These are phyloP conservation scores for Leishmania tarentolae DNA, from an alignment of 208 protist genomes.

Conservation along the genomic window DNA sequence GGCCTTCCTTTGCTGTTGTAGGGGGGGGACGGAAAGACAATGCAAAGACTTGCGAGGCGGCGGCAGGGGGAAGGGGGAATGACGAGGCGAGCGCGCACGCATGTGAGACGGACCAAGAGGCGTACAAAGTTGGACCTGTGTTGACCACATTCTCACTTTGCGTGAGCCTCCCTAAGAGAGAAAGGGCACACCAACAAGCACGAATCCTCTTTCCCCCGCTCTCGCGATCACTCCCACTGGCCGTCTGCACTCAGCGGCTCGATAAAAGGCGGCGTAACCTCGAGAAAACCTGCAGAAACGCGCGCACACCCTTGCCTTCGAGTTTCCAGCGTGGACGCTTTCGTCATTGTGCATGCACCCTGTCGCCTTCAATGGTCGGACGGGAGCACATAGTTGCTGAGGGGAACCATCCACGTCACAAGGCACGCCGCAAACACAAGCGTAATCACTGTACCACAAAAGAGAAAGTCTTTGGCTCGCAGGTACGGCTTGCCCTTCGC, in stretches of 20 bases:
- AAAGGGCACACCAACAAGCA: background rate
- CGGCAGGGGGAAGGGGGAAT: background rate
- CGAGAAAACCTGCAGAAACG: background rate
- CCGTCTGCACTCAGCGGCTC: background rate
- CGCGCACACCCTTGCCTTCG: background rate
- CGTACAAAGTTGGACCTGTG: background rate
- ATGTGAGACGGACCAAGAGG: background rate
- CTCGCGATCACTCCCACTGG: background rate
- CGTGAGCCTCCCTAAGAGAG: background rate
- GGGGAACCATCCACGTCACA: constrained; percentile 85
- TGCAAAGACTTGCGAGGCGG: background rate
- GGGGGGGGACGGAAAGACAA: background rate
- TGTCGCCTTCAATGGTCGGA: background rate
- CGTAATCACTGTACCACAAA: constrained; percentile 77
- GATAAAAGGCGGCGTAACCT: background rate
- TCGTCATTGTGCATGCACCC: background rate
- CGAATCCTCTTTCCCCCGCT: background rate
- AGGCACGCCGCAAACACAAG: constrained; percentile 67
- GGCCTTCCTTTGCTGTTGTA: background rate
- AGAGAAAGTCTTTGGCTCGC: constrained; percentile 89
- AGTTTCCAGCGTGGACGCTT: background rate
- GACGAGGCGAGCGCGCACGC: background rate
- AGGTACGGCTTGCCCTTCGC: constrained; percentile 85
- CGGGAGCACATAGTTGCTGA: constrained; percentile 75
- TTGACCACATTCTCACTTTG: background rate